Conservation (phyloP, 352 stramenopile species). For the Phytophthora brassicae region DNA sequence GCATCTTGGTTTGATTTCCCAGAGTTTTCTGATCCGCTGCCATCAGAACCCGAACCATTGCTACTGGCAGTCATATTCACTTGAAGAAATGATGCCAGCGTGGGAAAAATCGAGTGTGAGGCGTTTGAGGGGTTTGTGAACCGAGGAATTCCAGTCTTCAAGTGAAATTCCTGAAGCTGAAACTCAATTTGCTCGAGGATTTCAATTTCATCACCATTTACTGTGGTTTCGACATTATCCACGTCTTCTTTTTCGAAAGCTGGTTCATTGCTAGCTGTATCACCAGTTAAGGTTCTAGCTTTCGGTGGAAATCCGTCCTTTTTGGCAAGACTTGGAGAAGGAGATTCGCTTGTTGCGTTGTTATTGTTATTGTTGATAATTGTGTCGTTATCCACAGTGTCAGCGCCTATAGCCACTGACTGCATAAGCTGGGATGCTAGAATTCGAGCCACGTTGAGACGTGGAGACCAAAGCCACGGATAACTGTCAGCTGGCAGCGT, state of each 20-base stretch:
- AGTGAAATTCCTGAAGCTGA: conserved; percentile 52
- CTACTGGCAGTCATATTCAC: background rate
- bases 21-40: background rate
- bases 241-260: background rate
- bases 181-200: conserved; percentile 34
- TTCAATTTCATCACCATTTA: conserved; percentile 24
- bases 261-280: background rate
- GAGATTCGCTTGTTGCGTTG: background rate
- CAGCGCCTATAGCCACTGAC: conserved; percentile 7
- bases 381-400: background rate
- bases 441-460: conserved; percentile 28
- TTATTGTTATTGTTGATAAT: background rate
- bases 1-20: background rate
- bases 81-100: conserved; percentile 30
- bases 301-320: background rate
- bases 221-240: background rate
- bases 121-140: conserved; percentile 32
- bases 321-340: conserved; percentile 6
- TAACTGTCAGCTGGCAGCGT: conserved; percentile 47
- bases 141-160: conserved; percentile 55
- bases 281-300: background rate
- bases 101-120: conserved; percentile 36
- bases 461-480: conserved; percentile 46
- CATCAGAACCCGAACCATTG: background rate
- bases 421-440: conserved; percentile 32